Base-by-base conservation (phyloP, 73 alveolate genomes). In the Symbiodinium pilosum region DNA sequence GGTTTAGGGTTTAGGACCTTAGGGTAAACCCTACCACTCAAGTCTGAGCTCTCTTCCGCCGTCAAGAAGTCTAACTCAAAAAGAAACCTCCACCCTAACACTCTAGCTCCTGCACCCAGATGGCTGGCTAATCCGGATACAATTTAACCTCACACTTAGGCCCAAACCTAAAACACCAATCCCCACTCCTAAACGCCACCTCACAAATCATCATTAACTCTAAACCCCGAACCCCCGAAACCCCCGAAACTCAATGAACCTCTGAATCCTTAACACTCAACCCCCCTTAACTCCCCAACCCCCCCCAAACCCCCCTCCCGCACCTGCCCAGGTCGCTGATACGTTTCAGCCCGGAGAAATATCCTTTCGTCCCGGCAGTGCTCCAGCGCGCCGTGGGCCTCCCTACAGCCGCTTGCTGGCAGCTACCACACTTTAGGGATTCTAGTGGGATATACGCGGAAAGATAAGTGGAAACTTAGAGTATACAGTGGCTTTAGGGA, bases 291-390 rank as follows among this genome's bases (percentile, higher is more conserved):
- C n/a, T n/a, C 64, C 64, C 24, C 8, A 11, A 47, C 16, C 8
- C 64, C 64, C 64, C 64, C 64, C 64, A 47, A 47, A 47, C 64
- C 64, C 64, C 71, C 71, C 71, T 54, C n/a, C 69, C 14, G 71
- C 4, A 54, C 71, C 0, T n/a, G n/a, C n/a, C 7, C 1, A 64
- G 77, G 77, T 64, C 77, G 77, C 77, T 64, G 8, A 64, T 64
- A 12, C 77, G 77, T 36, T 64, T 64, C 77, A 64, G 77, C 32
- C 77, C 77, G 1, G 77, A 64, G 36, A 64, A 64, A 9, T 64
- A 64, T 64, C 77, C 77, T 26, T 64, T 64, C 77, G 77, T 64
- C 38, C 77, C 77, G 77, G 77, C 77, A 36, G 77, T 64, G 77
- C 77, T 64, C 36, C 77, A 64, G 32, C 77, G 41, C 24, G 41